These are phyloP conservation scores for Hymenoscyphus repandus DNA, from an alignment of 2,329 filamentous ascomycete species.

Conservation along the genomic window DNA sequence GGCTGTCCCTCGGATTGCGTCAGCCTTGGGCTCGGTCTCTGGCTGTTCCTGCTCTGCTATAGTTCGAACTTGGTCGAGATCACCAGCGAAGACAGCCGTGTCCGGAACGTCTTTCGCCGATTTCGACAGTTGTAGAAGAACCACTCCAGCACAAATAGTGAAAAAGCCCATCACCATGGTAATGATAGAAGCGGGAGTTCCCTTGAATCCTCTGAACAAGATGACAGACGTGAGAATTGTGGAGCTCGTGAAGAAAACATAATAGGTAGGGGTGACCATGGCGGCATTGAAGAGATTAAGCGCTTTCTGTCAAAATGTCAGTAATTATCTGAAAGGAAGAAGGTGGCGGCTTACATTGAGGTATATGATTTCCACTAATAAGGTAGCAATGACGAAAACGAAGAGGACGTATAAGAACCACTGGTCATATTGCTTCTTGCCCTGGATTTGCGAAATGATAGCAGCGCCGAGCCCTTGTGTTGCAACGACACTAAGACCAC, in stretches of 20 bases:
- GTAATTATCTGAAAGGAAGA: background rate
- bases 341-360: conserved; percentile 68
- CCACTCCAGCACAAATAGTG: conserved; percentile 87
- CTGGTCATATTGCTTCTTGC: conserved; percentile 85
- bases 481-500: conserved; percentile 88
- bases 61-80: conserved; percentile 90
- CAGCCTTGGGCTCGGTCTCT: conserved; percentile 93
- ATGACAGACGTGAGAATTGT: conserved; percentile 93
- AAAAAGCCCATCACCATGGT: conserved; percentile 93
- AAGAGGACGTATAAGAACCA: conserved; percentile 94
- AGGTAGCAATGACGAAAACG: conserved; percentile 82
- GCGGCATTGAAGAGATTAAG: conserved; percentile 96
- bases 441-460: conserved; percentile 79
- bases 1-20: conserved; percentile 86
- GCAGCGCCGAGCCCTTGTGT: conserved; percentile 91
- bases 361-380: conserved; percentile 91
- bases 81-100: conserved; percentile 82
- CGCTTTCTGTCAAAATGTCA: conserved; percentile 68
- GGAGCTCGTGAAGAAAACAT: conserved; percentile 94
- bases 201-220: conserved; percentile 90
- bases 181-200: conserved; percentile 70
- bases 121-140: conserved; percentile 92
- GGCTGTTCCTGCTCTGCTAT: conserved; percentile 93
- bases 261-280: conserved; percentile 95
- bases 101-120: conserved; percentile 97